Evolutionary conservation across 352 stramenopile genomes (phyloP), one percentile per base, ranked within the genome.

Genomic region (Globisporangium cylindrosporum): DNA sequence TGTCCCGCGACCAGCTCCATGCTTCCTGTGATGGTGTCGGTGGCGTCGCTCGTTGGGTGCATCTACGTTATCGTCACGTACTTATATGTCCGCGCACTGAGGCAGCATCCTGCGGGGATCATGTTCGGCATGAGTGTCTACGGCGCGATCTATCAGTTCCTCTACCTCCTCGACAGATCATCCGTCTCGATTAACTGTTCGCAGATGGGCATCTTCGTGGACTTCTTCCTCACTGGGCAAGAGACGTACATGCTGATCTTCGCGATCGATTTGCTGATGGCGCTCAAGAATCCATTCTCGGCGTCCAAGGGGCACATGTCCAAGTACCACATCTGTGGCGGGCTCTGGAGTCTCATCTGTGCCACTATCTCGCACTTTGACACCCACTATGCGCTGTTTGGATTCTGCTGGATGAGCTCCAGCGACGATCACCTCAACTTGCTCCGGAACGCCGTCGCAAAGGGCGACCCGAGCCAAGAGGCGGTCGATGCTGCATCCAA

Each of bases 211-310:
- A 77, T 94, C 43, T 71, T 92, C 46, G 84, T 92, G 6, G 86
- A 94, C 58, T 87, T 94, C 55, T 91, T 92, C 51, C 82, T 93
- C 58, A 94, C 86, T 1, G 86, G 86, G 9, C 86, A 94, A 64
- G 86, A 94, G 59, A 94, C 86, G 32, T 95, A 94, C 70, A 93
- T 96, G 81, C 75, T 95, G n/a, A 89, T 94, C 56, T 93, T 96
- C 68, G 82, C 89, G 8, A 92, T 95, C 56, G 89, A 96, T 62
- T 69, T 96, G 27, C 71, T 94, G 5, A 64, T 96, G 36, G 82
- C 88, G 25, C 67, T 94, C 22, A 94, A 94, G 68, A 96, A 95
- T 59, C 89, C 89, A 8, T 96, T 96, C 67, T 92, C 86, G 18
- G 80, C 88, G 18, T 90, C 83, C 6, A 91, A 90, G 70, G 83